phyloP scores from a whole-genome alignment of 352 stramenopile genomes.

The Aphanomyces euteiches region DNA sequence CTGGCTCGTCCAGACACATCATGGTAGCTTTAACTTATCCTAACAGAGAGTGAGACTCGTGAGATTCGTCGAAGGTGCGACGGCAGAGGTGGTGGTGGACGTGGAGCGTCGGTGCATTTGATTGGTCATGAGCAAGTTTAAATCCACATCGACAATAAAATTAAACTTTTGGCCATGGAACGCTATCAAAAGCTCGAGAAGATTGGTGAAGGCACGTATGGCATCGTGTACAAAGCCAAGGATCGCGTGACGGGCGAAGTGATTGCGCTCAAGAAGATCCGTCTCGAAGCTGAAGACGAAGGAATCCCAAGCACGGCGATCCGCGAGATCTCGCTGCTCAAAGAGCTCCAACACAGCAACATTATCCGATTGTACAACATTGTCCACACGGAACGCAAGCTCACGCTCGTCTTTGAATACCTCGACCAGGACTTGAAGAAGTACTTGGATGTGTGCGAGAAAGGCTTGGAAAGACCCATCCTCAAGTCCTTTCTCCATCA shows the following conservation, averaged over 20 bases:
- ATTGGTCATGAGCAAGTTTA: constrained; percentile 5
- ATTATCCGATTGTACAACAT: constrained; percentile 99
- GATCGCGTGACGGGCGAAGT: constrained; percentile 95
- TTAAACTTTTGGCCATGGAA: constrained; percentile 50
- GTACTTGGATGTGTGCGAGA: constrained; percentile 99
- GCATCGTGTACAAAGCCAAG: constrained; percentile 99
- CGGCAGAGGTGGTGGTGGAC: no score
- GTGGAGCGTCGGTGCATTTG: constrained; percentile 1
- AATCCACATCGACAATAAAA: background rate
- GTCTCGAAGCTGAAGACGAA: constrained; percentile 97
- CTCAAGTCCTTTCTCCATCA: constrained; percentile 99
- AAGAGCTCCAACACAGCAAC: constrained; percentile 97
- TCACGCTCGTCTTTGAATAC: constrained; percentile 99
- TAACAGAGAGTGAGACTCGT: background rate
- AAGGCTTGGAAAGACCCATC: constrained; percentile 90
- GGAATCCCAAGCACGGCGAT: constrained; percentile 98
- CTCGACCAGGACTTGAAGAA: constrained; percentile 99
- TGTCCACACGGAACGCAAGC: constrained; percentile 98
- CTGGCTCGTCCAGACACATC: constrained; percentile 85
- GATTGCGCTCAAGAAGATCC: constrained; percentile 99
- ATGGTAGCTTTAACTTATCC: constrained; percentile 73
- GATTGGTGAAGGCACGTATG: constrained; percentile 98
- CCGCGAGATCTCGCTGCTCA: constrained; percentile 97
- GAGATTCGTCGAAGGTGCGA: no score
- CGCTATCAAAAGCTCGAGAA: constrained; percentile 96